Evolutionary conservation across 148 eudicot genomes (phyloP), one percentile per base, ranked within the genome.

Genomic region (Cornus suecica): DNA sequence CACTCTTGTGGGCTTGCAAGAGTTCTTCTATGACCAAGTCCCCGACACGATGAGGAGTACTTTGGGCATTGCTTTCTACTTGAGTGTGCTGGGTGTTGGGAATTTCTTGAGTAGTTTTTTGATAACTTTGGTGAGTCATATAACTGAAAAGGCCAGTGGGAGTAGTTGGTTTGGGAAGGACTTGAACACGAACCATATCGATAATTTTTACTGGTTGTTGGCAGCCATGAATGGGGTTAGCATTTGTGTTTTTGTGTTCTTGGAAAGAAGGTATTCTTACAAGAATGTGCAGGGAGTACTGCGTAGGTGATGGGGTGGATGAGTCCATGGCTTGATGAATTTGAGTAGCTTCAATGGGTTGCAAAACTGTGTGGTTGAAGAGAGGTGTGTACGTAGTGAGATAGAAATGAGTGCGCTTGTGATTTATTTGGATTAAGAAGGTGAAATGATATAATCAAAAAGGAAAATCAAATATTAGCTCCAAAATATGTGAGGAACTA

Each of bases 1-100:
- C 61, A 80, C 87, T 20, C 76, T 91, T 0, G 90, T 91, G 4
- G 95, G 95, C 0, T 72, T 91, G 81, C 95, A 91, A 72, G 92
- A 91, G 79, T 91, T 79, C 52, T 88, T 88, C 76, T 91, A 88
- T n/a, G 92, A 91, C 25, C 90, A 91, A 75, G 90, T 89, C 14
- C 95, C 95, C 0, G 86, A 91, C 30, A 79, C 92, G 0, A 90
- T 90, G 94, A 82, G 92, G 70, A 87, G 94, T 65, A n/a, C n/a
- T n/a, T 27, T 87, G 23, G 94, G 94, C 15, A 79, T 91, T 66
- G 92, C 87, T 0, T 73, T 90, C 24, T 90, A 87, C 45, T 84
- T 88, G 1, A 84, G 92, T 64, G 90, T 86, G 26, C 74, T 87
- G 1, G 95, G 92, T 1, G 92, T 78, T 0, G 86, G 86, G 20